Conservation (phyloP, 306 rosid species). For the Cicer cuneatum region DNA sequence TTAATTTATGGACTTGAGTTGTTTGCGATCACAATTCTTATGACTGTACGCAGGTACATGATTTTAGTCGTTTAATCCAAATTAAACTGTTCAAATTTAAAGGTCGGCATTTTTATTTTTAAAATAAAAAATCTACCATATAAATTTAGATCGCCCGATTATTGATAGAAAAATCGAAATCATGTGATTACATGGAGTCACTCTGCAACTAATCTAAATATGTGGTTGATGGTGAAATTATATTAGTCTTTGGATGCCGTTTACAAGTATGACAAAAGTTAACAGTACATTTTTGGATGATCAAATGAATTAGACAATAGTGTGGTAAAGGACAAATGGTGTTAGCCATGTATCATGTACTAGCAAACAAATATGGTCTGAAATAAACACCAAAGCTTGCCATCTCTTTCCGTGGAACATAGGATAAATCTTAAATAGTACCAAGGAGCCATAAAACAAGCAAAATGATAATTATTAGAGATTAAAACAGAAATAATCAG, state of each 20-base stretch:
- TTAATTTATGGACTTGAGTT: no score
- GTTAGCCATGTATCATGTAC: constrained; percentile 49
- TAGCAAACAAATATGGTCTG: constrained; percentile 57
- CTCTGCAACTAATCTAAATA: no score
- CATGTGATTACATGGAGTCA: no score
- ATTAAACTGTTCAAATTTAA: no score
- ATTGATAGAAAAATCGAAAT: no score
- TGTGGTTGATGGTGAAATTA: background rate
- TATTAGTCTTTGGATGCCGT: constrained; percentile 30
- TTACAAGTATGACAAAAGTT: constrained; percentile 39
- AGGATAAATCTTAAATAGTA: background rate
- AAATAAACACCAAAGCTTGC: constrained; percentile 39
- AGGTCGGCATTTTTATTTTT: no score
- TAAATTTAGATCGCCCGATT: no score
- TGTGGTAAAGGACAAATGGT: constrained; percentile 51
- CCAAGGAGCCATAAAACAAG: constrained; percentile 40
- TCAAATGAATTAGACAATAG: constrained; percentile 44
- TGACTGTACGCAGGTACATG: no score
- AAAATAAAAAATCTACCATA: no score
- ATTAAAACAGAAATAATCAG: constrained; percentile 32
- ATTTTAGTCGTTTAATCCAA: no score
- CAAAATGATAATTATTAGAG: constrained; percentile 17
- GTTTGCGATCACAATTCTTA: no score
- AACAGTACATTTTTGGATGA: constrained; percentile 31
- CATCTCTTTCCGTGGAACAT: constrained; percentile 18